Evolutionary conservation across 2,329 filamentous ascomycete genomes (phyloP).

Genomic region (Didymella glomerata): DNA sequence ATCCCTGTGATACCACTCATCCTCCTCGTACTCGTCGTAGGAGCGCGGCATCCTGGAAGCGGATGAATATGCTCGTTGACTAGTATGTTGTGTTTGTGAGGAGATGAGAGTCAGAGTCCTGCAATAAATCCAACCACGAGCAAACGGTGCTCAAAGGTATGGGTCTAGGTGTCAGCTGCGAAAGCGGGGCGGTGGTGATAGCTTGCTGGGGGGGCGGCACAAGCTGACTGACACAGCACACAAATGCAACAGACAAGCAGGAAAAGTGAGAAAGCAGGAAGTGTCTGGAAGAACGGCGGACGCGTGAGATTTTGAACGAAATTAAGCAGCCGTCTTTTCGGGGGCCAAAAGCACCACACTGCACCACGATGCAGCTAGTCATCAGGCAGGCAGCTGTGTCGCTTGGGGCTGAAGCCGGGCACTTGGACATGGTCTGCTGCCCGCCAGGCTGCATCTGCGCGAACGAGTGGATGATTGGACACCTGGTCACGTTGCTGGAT

Average conservation of each 20-base stretch:
- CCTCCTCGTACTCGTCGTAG: slow-evolving; percentile 38
- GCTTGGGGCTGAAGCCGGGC: slow-evolving; percentile 30
- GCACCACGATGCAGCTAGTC: slow-evolving; percentile 40
- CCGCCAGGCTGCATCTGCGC: slow-evolving; percentile 25
- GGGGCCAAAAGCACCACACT: slow-evolving; percentile 35
- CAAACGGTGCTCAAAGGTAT: slow-evolving; percentile 26
- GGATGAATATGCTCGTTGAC: slow-evolving; percentile 1
- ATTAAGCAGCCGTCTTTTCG: slow-evolving; percentile 25
- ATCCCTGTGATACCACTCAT: slow-evolving; percentile 43
- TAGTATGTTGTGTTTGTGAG: background rate
- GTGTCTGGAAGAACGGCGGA: slow-evolving; percentile 29
- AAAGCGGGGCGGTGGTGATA: slow-evolving; percentile 31
- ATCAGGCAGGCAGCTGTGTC: slow-evolving; percentile 36
- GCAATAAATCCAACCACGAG: slow-evolving; percentile 14
- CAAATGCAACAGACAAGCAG: slow-evolving; percentile 24
- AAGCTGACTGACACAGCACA: slow-evolving; percentile 35
- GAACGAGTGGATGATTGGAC: slow-evolving; percentile 18
- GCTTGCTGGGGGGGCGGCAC: slow-evolving; percentile 30
- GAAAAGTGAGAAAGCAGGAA: slow-evolving; percentile 26
- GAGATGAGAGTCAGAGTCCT: background rate
- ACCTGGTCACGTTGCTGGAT: slow-evolving; percentile 19
- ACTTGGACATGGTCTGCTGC: slow-evolving; percentile 36
- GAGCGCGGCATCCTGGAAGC: slow-evolving; percentile 36
- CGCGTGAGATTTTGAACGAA: slow-evolving; percentile 34
- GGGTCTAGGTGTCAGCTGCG: slow-evolving; percentile 24